A percentile compares a stretch with the other conserved stretches of the same genome.
These are phyloP conservation scores for Cucurbita pepo DNA, from an alignment of 306 rosid species.

Conservation along the genomic window DNA sequence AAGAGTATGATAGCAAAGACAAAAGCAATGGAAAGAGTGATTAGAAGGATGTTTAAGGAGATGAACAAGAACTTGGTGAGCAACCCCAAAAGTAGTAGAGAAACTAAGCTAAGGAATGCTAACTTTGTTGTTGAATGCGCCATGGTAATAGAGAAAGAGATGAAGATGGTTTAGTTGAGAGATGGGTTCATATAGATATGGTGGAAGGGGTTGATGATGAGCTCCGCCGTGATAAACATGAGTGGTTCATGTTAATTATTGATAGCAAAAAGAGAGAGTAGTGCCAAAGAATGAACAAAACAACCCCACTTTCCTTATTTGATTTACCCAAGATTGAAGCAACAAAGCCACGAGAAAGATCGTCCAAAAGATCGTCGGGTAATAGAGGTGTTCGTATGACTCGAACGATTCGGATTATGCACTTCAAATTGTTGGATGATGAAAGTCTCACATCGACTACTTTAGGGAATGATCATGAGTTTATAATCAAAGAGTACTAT, in stretches of 20 bases:
- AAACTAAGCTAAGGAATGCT: constrained; percentile 3
- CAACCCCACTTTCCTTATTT: not conserved
- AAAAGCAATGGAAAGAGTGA: not conserved
- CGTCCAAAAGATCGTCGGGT: too few relatives aligned
- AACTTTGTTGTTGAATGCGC: constrained; percentile 10
- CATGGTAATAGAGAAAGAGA: constrained; percentile 9
- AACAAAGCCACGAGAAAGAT: not conserved
- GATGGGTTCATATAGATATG: not conserved
- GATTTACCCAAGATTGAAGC: not conserved
- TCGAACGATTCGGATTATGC: too few relatives aligned
- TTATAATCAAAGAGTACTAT: too few relatives aligned
- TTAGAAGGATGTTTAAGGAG: not conserved
- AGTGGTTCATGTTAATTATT: not conserved
- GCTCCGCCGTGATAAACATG: not conserved
- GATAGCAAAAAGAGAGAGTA: not conserved
- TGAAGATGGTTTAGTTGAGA: not conserved
- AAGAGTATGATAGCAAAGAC: constrained; percentile 9
- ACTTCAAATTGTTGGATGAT: too few relatives aligned
- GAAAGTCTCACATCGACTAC: too few relatives aligned
- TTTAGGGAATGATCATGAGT: too few relatives aligned
- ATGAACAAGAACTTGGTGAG: constrained; percentile 14
- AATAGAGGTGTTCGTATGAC: too few relatives aligned
- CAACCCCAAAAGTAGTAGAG: constrained; percentile 10
- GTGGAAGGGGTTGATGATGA: not conserved
- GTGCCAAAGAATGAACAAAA: not conserved